Evolutionary conservation across 371 early-diverging fungal genomes (phyloP).

Genomic region (Mortierella sp.): DNA sequence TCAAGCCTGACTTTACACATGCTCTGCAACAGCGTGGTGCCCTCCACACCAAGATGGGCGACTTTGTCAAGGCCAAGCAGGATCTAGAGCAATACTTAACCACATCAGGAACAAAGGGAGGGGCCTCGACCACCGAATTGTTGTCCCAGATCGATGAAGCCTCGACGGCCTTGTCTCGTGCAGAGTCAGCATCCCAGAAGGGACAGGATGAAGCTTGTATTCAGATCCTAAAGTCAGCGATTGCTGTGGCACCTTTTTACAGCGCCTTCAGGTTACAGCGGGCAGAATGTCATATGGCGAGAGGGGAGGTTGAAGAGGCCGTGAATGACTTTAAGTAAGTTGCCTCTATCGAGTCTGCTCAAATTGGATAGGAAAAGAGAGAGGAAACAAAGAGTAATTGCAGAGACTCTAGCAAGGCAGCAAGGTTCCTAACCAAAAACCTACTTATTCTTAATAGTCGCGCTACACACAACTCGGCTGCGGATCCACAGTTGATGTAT

Average conservation of each 20-base stretch:
- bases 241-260: slow-evolving; percentile 69
- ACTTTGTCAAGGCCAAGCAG: slow-evolving; percentile 65
- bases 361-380: too few relatives aligned
- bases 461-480: slow-evolving; percentile 74
- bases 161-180: slow-evolving; percentile 49
- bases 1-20: slow-evolving; percentile 85
- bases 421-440: too few relatives aligned
- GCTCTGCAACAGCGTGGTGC: slow-evolving; percentile 86
- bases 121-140: slow-evolving; percentile 25
- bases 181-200: slow-evolving; percentile 55
- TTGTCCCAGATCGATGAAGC: slow-evolving; percentile 60
- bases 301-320: slow-evolving; percentile 85
- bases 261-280: slow-evolving; percentile 68
- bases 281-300: slow-evolving; percentile 77
- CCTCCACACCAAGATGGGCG: slow-evolving; percentile 77
- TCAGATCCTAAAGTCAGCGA: slow-evolving; percentile 63
- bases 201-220: slow-evolving; percentile 72
- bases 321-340: slow-evolving; percentile 80
- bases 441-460: too few relatives aligned
- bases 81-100: slow-evolving; percentile 61
- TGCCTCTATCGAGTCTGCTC: too few relatives aligned
- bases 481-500: slow-evolving; percentile 66
- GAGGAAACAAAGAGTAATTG: too few relatives aligned
- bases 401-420: too few relatives aligned
- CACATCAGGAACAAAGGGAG: background rate